These are phyloP conservation scores for Dioscorea cayenensis DNA, from an alignment of 116 monocot species.

Conservation along the genomic window DNA sequence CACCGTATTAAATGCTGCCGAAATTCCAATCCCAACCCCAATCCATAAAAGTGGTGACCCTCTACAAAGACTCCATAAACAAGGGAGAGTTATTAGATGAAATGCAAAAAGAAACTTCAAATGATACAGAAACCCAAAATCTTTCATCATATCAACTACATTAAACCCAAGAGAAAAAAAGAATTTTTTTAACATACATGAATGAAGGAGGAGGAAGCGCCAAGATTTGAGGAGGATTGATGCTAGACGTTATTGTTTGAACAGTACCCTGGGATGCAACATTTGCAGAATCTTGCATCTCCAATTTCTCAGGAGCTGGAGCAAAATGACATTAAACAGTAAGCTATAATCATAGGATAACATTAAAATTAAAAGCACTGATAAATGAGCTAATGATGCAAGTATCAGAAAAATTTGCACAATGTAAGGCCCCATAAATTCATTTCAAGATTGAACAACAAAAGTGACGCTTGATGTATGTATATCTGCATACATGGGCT, in stretches of 20 bases:
- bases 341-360: not conserved
- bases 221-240: not conserved
- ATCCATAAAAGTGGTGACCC: conserved; percentile 16
- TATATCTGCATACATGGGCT: not conserved
- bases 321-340: no score
- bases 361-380: not conserved
- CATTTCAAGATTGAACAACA: not conserved
- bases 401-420: not conserved
- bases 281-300: not conserved
- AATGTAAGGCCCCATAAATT: not conserved
- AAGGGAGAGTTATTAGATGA: not conserved
- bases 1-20: conserved; percentile 10
- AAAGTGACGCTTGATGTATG: not conserved
- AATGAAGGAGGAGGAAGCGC: not conserved
- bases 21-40: conserved; percentile 12
- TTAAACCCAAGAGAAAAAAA: not conserved
- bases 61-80: conserved; percentile 6
- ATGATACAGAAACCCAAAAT: not conserved
- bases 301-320: not conserved
- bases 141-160: not conserved
- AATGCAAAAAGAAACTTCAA: not conserved
- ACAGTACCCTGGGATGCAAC: not conserved
- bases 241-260: not conserved
- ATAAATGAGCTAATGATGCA: not conserved
- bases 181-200: not conserved